Base-by-base conservation (phyloP, 306 rosid genomes). In the Oemleria cerasiformis region DNA sequence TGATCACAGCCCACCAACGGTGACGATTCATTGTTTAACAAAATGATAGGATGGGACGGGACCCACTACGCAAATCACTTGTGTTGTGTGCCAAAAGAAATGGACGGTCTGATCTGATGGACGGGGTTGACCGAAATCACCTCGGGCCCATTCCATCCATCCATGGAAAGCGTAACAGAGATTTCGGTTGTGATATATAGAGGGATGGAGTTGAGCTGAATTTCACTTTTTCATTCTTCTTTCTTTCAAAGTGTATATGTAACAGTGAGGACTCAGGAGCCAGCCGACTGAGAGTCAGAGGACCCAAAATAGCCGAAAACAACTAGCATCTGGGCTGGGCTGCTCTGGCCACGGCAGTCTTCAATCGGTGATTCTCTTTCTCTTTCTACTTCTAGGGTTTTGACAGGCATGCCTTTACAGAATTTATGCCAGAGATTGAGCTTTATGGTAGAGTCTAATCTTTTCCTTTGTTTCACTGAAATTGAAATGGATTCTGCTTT, bases 71-170 rank as follows among this genome's bases (percentile, higher is more conserved):
- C 4, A 14, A 47, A 47, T 47, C 0, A 47, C 12, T 47, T 47
- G 4, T 47, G 51, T 50, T 2, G 16, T 34, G 30, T 25, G 30
- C 30, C 30, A 1, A 25, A 25, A 55, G 8, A 21, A 38, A 57
- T 57, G 77, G 62, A 83, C 81, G 88, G 84, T 72, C 15, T 9
- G 76, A 78, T 72, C 15, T 9, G 76, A 76, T 83, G 74, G 79
- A 34, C 8, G 36, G 75, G 73, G 84, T 86, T 85, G 91, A 85
- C 96, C 30, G 0, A 75, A 30, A 5, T 0, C 60, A 43, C 21
- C 8, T 6, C 54, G 75, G 80, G 25, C 79, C 77, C 76, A 40
- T 77, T 63, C 70, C 67, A 25, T 12, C 8, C 48, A 34, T 39
- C 59, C 61, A 70, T n/a, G 60, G 0, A 11, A 55, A 20, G n/a